A percentile compares a stretch with the other conserved stretches of the same genome.
phyloP scores from a whole-genome alignment of 2,329 filamentous ascomycete species.

The Talaromyces rugulosus region DNA sequence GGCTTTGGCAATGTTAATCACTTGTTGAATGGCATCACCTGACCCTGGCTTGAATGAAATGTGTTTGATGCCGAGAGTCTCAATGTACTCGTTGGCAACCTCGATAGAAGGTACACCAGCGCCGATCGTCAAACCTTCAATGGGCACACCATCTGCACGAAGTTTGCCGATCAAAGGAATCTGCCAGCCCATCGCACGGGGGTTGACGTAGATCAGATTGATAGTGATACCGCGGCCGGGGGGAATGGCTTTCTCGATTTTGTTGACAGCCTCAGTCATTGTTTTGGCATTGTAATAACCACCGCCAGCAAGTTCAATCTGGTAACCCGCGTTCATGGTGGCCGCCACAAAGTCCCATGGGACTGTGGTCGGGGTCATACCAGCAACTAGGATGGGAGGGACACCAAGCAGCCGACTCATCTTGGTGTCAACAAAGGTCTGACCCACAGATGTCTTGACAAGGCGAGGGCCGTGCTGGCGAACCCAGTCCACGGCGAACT shows the following conservation, averaged over 20 bases:
- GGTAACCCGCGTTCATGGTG: conserved; percentile 93
- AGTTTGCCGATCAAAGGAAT: conserved; percentile 78
- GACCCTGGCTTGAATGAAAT: conserved; percentile 94
- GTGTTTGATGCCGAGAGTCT: conserved; percentile 87
- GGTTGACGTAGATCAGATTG: conserved; percentile 89
- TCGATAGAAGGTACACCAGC: conserved; percentile 92
- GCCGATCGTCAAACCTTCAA: conserved; percentile 88
- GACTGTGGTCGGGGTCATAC: conserved; percentile 89
- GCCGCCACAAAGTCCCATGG: conserved; percentile 89
- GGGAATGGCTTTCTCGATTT: conserved; percentile 80
- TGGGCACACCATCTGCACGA: conserved; percentile 78
- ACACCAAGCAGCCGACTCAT: conserved; percentile 84
- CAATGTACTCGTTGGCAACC: conserved; percentile 88
- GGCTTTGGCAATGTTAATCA: conserved; percentile 91
- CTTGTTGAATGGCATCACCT: conserved; percentile 77
- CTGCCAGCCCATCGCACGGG: conserved; percentile 86
- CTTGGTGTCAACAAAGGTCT: conserved; percentile 94
- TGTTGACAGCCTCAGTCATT: conserved; percentile 77
- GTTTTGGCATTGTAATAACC: conserved; percentile 80
- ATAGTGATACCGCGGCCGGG: conserved; percentile 82
- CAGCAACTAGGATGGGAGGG: conserved; percentile 83
- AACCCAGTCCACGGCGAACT: conserved; percentile 95
- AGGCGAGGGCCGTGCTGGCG: conserved; percentile 93
- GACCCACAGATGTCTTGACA: conserved; percentile 80
- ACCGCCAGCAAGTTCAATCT: conserved; percentile 84